Conservation (phyloP, 169 alveolate species). For the Cryptosporidium ubiquitum region DNA sequence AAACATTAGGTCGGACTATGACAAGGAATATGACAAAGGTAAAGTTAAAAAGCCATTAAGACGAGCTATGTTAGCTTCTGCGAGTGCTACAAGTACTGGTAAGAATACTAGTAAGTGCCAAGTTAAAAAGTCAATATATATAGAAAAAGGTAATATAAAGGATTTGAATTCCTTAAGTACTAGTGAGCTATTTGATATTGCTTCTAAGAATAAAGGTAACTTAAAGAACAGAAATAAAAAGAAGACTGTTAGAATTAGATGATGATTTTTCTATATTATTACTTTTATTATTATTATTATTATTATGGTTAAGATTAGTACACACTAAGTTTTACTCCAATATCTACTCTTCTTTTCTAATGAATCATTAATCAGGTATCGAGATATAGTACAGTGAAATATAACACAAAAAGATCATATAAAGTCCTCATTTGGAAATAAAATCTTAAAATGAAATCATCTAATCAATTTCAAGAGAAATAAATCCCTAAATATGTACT, state of each 20-base stretch:
- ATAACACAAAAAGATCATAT: no score
- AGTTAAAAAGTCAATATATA: background rate
- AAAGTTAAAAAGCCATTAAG: slow-evolving; percentile 69
- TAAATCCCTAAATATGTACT: background rate
- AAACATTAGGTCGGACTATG: slow-evolving; percentile 75
- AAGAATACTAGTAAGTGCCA: background rate
- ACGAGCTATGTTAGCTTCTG: background rate
- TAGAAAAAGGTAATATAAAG: background rate
- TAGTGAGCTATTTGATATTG: slow-evolving; percentile 57
- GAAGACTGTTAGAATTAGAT: background rate
- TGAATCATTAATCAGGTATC: no score
- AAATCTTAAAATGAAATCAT: background rate
- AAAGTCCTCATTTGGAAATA: background rate
- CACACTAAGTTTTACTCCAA: no score
- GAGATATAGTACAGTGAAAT: no score
- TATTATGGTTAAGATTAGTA: background rate
- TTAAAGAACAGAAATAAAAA: slow-evolving; percentile 15
- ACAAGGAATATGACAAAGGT: slow-evolving; percentile 79
- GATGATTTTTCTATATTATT: background rate
- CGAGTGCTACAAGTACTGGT: background rate
- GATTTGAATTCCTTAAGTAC: background rate
- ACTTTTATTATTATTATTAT: background rate
- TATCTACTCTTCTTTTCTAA: no score
- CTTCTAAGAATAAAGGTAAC: slow-evolving; percentile 34
- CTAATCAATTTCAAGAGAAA: background rate